Base-by-base conservation (phyloP, 495 filamentous ascomycete species). In the Cenococcum geophilum region DNA sequence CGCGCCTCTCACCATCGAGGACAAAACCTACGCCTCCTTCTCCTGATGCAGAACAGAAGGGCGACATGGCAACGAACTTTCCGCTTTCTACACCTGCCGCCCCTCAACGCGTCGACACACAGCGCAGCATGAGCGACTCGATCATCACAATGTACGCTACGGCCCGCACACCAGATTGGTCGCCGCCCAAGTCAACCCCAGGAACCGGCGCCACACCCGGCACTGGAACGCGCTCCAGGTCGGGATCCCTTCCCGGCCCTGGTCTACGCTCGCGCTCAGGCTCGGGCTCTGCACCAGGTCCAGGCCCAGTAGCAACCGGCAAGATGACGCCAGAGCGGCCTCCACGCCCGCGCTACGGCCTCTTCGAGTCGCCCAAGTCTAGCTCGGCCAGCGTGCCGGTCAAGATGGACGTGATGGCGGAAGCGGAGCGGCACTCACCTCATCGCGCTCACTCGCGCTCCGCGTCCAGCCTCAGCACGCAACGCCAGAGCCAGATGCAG, bases 1-100 rank as follows among this genome's bases (percentile, higher is more conserved):
- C 56, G 9, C 25, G 62, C 35, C 55, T 65, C 3, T 68, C 66
- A 0, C 66, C 63, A 45, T 60, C 65, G 25, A 36, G 62, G 20
- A 61, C 62, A 34, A 68, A 68, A 54, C 66, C 62, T 22, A 63
- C 66, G 40, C 64, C 65, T 11, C 61, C 65, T 22, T 64, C 65
- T 12, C 65, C 65, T 8, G 61, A 64, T 21, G 61, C 61, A 40
- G 66, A 68, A 14, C 59, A 59, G 23, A 59, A 59, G 27, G 66
- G 55, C 14, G 66, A 62, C 27, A 36, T 65, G 50, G 62, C 53
- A 10, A 65, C 58, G n/a, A 61, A 65, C 20, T 62, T 65, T 42
- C 62, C 66, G n/a, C 52, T 68, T 4, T 43, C 54, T 20, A 68
- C 62, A 16, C 66, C 66, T 35, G 63, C 63, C 5, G 55, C 60